Evolutionary conservation across 345 rosid species (phyloP), one percentile per base, ranked within the genome.

Genomic region (Firmiana major): DNA sequence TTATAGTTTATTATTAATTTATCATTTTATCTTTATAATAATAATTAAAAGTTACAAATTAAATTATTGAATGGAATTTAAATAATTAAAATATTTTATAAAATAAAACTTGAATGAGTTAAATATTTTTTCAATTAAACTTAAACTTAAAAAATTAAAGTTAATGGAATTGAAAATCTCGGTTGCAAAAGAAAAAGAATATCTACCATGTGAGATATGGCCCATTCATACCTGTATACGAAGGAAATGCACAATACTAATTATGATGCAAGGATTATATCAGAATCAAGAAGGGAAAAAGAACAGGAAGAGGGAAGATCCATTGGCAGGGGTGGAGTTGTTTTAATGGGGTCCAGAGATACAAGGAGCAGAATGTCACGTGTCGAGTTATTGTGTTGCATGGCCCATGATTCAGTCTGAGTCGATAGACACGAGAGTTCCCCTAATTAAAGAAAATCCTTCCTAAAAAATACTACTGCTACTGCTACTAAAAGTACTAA

Each of bases 391-490:
- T 38, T 79, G 84, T 42, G 34, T 26, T 60, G 79, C 79, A 64
- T 78, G 89, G 86, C 83, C 87, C 86, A 79, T 80, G 81, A 54
- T 81, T 58, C 71, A 74, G 72, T 74, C 73, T 63, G 3, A 7
- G 53, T n/a, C 82, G 43, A 73, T 68, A 55, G 7, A 80, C 85
- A 73, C 82, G 43, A 66, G 69, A 71, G 21, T 22, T 26, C 60
- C 71, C 77, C 9, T 57, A 5, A 40, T 24, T 22, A 10, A 46
- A 28, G 59, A 13, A 34, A 42, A 38, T 38, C 40, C 40, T 5
- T 9, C n/a, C 55, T 0, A 16, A 71, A 55, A 48, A 5, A 28
- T 46, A 43, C 54, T 24, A 24, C 40, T 24, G 11, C 21, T 28
- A 46, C 6, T 69, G n/a, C 34, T 3, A 31, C 34, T 31, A 36